Percentiles rank a stretch among this genome's conserved stretches.
These are phyloP conservation scores for Coniochaeta pulveracea DNA, from an alignment of 2,329 filamentous ascomycete species.

Conservation along the genomic window DNA sequence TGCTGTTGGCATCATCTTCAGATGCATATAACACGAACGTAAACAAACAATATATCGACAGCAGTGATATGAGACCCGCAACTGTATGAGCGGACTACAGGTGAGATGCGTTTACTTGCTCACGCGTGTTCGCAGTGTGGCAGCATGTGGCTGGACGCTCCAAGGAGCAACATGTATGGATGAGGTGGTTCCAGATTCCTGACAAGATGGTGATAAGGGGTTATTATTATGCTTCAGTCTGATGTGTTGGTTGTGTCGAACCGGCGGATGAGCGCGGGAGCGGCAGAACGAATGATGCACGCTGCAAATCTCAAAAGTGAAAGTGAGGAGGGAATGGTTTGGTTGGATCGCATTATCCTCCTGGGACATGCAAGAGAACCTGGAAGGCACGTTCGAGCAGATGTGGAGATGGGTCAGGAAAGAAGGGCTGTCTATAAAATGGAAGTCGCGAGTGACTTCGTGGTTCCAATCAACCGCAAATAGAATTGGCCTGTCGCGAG, in stretches of 20 bases:
- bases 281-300: neutral
- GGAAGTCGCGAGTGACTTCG: constrained; percentile 2
- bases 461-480: constrained; percentile 4
- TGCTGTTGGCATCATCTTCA: constrained; percentile 18
- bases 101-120: constrained; percentile 2
- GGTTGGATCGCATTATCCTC: neutral
- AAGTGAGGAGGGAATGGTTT: neutral
- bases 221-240: constrained; percentile 1
- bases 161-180: constrained; percentile 1
- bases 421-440: neutral
- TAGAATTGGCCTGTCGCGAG: neutral
- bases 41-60: neutral
- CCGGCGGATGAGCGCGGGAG: neutral
- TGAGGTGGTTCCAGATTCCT: neutral
- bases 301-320: no score
- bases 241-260: neutral
- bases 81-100: neutral
- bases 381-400: no score
- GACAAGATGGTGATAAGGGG: constrained; percentile 1
- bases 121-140: constrained; percentile 3
- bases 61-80: neutral
- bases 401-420: neutral
- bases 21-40: constrained; percentile 8
- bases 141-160: no score
- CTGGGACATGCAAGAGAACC: no score